phyloP scores from a whole-genome alignment of 768 basidiomycete genomes.

The Pseudohyphozyma bogoriensis region DNA sequence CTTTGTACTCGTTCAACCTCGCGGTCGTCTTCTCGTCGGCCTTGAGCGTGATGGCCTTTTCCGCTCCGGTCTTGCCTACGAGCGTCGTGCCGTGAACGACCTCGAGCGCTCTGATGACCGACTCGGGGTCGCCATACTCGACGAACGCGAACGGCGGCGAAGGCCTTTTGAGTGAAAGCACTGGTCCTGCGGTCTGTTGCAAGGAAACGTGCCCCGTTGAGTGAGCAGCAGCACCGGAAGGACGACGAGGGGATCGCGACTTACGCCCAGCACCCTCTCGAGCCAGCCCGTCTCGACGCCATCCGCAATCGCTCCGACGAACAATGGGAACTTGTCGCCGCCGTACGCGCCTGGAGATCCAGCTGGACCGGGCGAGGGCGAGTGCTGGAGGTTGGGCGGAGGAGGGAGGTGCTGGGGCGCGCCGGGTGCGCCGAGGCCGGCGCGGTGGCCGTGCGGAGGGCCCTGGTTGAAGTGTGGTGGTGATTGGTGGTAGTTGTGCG shows the following conservation, averaged over 20 bases:
- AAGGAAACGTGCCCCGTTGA: neutral
- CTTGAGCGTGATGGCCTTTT: slow-evolving; percentile 69
- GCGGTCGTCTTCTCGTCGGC: slow-evolving; percentile 89
- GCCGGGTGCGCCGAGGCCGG: slow-evolving; percentile 1
- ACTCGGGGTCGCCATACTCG: slow-evolving; percentile 86
- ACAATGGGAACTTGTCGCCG: slow-evolving; percentile 29
- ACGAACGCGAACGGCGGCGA: slow-evolving; percentile 96
- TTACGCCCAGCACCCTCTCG: slow-evolving; percentile 29
- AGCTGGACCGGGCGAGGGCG: neutral
- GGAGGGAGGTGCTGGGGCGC: neutral
- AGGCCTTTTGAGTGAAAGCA: slow-evolving; percentile 82
- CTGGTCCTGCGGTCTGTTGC: slow-evolving; percentile 80
- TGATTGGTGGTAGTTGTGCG: neutral
- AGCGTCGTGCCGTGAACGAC: slow-evolving; percentile 57
- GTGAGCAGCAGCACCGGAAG: neutral
- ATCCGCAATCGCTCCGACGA: slow-evolving; percentile 29
- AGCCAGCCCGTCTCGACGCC: slow-evolving; percentile 31
- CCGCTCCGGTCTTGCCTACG: slow-evolving; percentile 53
- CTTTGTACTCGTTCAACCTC: slow-evolving; percentile 74
- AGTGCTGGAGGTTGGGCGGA: neutral
- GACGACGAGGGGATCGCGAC: neutral
- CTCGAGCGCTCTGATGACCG: slow-evolving; percentile 64
- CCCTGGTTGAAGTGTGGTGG: neutral
- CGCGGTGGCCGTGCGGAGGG: neutral
- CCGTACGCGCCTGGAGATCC: neutral